These are phyloP conservation scores for Jaltomata sinuosa DNA, from an alignment of 257 asterid genomes.

Conservation along the genomic window DNA sequence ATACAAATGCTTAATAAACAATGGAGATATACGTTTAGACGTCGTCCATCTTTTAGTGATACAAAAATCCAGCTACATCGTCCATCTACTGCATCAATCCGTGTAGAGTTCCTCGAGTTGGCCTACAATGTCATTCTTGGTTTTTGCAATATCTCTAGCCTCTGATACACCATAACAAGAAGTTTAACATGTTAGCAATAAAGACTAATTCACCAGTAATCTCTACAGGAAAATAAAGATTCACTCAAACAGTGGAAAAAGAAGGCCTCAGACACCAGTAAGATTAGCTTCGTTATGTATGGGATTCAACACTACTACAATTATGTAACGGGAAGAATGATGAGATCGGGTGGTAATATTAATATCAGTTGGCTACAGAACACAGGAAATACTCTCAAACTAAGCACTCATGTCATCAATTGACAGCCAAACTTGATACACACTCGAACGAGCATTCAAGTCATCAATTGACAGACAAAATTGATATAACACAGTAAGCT, in stretches of 20 bases:
- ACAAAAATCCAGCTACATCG: background rate
- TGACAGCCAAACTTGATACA: too few relatives aligned
- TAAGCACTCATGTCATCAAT: background rate
- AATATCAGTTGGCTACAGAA: background rate
- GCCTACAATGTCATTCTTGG: constrained; percentile 9
- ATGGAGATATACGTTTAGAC: background rate
- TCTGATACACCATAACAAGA: constrained; percentile 11
- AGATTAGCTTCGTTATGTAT: background rate
- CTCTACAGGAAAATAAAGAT: background rate
- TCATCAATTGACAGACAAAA: background rate
- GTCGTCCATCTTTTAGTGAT: background rate
- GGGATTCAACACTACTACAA: too few relatives aligned
- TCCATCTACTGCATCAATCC: background rate
- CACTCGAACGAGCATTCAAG: background rate
- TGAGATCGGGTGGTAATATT: background rate
- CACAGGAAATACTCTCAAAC: background rate
- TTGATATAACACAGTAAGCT: background rate
- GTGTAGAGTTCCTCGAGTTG: background rate
- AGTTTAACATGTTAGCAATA: background rate
- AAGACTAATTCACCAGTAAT: background rate
- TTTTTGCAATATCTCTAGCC: constrained; percentile 10
- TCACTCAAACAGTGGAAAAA: background rate
- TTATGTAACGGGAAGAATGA: background rate
- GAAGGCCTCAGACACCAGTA: background rate
- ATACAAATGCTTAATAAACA: background rate